Evolutionary conservation across 305 asterid species (phyloP), one percentile per base, ranked within the genome.

Genomic region (Ajuga reptans): DNA sequence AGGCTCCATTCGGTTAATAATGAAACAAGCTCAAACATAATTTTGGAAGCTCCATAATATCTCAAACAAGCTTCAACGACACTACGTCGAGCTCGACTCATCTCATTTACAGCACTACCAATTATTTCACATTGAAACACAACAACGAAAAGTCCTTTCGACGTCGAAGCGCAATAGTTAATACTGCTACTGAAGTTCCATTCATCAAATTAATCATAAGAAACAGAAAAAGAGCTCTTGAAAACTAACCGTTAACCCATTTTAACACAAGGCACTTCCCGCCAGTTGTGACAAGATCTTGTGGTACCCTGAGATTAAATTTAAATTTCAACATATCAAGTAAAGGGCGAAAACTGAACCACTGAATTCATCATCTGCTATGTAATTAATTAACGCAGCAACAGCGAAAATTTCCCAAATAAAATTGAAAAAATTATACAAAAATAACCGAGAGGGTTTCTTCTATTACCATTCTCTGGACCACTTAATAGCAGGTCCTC

Each of bases 171-270:
- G 4, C 42, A 59, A 1, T 58, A 43, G 33, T 16, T 46, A 50
- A 16, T n/a, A 50, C 18, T 50, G 34, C 51, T 43, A 71, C 46
- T 8, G 52, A 64, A 64, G 34, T 29, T 36, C 12, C 42, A 49
- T 31, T 8, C 17, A 68, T 68, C 47, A 49, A 36, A 51, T 36
- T 63, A 49, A 61, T 7, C n/a, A 68, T 36, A 12, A 21, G 37
- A 47, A 64, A 64, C 47, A 36, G 9, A 52, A 21, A 39, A n/a
- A n/a, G n/a, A 9, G 14, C 6, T 14, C 66, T 41, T 11, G 45
- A 14, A 50, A 15, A 81, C 96, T 68, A 66, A 91, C 97, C 97
- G 69, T 83, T 91, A 62, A 91, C 96, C 97, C 97, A 91, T 77
- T 81, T 87, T 43, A 86, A 70, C 51, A 91, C 75, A 21, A 66